phyloP scores from a whole-genome alignment of 768 basidiomycete species.

The Tricholoma terreum region DNA sequence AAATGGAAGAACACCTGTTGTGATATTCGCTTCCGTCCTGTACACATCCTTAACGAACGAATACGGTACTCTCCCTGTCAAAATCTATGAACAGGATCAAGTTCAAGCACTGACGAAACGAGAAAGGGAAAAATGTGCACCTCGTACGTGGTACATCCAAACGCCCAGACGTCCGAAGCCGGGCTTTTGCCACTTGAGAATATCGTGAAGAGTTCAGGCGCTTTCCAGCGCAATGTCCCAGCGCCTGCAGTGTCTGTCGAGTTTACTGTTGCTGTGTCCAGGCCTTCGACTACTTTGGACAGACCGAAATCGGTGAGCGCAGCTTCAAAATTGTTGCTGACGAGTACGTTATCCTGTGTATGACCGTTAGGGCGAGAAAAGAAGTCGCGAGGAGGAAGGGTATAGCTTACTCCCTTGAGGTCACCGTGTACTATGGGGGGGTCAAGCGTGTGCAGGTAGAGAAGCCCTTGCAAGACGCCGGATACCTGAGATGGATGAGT shows the following conservation, averaged over 20 bases:
- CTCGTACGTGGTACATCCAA: slow-evolving; percentile 34
- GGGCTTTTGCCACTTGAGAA: slow-evolving; percentile 19
- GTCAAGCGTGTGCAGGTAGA: slow-evolving; percentile 39
- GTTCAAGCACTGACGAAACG: too few relatives aligned
- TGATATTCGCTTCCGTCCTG: background rate
- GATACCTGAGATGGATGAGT: slow-evolving; percentile 28
- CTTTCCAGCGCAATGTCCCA: slow-evolving; percentile 32
- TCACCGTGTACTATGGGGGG: slow-evolving; percentile 36
- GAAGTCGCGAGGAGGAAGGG: background rate
- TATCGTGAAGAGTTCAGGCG: slow-evolving; percentile 25
- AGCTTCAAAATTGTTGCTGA: slow-evolving; percentile 37
- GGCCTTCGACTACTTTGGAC: slow-evolving; percentile 29
- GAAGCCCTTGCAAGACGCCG: slow-evolving; percentile 39
- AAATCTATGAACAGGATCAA: background rate
- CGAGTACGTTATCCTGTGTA: slow-evolving; percentile 44
- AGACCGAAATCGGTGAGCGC: slow-evolving; percentile 47
- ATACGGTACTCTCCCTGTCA: background rate
- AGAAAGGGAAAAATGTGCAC: slow-evolving; percentile 6
- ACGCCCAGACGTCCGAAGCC: slow-evolving; percentile 33
- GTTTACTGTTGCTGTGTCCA: slow-evolving; percentile 21
- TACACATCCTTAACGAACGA: background rate
- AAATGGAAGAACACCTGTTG: background rate
- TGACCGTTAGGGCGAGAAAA: background rate
- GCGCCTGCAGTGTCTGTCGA: slow-evolving; percentile 24
- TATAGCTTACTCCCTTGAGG: slow-evolving; percentile 23